Evolutionary conservation across 345 rosid species (phyloP), one percentile per base, ranked within the genome.

Genomic region (Erodium maritimum): DNA sequence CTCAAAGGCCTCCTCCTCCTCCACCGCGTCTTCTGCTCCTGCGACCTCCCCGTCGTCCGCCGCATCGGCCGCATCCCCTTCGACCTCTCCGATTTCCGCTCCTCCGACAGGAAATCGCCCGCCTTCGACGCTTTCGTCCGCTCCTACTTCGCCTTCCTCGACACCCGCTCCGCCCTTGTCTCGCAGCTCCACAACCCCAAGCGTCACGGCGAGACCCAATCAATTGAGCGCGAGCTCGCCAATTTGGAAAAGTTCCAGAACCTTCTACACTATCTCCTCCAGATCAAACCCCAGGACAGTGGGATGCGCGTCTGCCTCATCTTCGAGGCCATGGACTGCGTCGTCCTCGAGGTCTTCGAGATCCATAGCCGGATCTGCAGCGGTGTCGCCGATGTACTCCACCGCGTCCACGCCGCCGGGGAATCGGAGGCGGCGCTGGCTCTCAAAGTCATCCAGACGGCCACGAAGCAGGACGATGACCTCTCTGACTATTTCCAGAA

Each of bases 21-120:
- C 70, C 96, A 91, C 19, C 91, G 95, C 21, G 80, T 91, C 25
- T 74, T 88, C 61, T 80, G 87, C 52, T 86, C n/a, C n/a, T n/a
- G n/a, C n/a, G n/a, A n/a, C n/a, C n/a, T n/a, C n/a, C n/a, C n/a
- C n/a, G n/a, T n/a, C n/a, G n/a, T n/a, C n/a, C n/a, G 90, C 52
- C 81, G 73, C 54, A 78, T 75, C 46, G 59, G 76, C 0, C 73
- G 78, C 6, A 73, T 79, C 2, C 72, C 93, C 0, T 91, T 91
- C 34, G 95, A 88, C 66, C 77, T 91, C 9, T 84, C 95, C 0
- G 54, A 61, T 48, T 91, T 91, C 71, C 78, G 74, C 54, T 74
- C 75, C 0, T 53, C 59, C 1, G 62, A 73, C 8, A 24, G 34
- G 61, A 68, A 33, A 55, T 46, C 70, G 11, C 77, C 87, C 61